Conservation (phyloP, 306 rosid species). For the Castanea mollissima region DNA sequence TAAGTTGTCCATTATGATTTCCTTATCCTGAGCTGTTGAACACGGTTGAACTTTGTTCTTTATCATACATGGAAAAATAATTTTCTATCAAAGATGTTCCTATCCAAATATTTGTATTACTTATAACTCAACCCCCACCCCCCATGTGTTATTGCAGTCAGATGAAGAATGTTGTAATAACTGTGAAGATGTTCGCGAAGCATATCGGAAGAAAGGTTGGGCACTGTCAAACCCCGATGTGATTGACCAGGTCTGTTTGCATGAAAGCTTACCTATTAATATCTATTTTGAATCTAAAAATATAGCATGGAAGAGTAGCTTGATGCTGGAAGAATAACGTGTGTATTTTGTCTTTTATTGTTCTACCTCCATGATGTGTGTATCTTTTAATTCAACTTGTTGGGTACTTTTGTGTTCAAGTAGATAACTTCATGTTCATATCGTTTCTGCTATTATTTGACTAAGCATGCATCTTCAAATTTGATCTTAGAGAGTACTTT, state of each 20-base stretch:
- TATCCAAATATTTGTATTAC: neutral
- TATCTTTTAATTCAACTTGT: neutral
- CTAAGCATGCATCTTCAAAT: neutral
- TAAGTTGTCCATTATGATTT: neutral
- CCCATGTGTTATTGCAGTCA: slow-evolving; percentile 37
- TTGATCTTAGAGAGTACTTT: neutral
- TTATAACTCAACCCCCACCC: neutral
- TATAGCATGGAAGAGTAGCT: neutral
- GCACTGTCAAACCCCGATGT: slow-evolving; percentile 86
- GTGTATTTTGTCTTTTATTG: neutral
- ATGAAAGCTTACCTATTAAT: slow-evolving; percentile 19
- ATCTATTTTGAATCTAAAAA: neutral
- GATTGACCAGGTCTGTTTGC: slow-evolving; percentile 81
- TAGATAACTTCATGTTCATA: neutral
- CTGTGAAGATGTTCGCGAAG: slow-evolving; percentile 98
- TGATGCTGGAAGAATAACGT: neutral
- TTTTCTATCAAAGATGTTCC: neutral
- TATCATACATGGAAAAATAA: neutral
- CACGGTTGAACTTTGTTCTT: neutral
- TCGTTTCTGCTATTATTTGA: neutral
- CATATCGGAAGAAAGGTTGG: slow-evolving; percentile 96
- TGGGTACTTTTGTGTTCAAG: neutral
- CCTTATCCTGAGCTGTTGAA: neutral
- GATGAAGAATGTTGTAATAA: slow-evolving; percentile 91
- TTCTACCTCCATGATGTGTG: neutral